Evolutionary conservation across 306 rosid species (phyloP).

Genomic region (Hippophae rhamnoides): DNA sequence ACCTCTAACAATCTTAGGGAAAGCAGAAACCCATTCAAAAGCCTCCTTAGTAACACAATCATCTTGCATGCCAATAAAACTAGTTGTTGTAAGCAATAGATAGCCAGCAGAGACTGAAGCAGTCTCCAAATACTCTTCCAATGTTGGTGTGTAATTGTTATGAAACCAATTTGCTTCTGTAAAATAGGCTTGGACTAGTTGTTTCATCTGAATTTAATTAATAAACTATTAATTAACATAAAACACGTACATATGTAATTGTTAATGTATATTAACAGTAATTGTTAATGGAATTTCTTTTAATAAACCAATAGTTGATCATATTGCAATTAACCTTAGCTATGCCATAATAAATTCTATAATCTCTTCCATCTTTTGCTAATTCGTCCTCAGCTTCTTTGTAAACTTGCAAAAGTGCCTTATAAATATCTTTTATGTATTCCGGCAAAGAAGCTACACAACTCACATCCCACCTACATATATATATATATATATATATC

Average conservation of each 20-base stretch:
- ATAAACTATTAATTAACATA: not conserved
- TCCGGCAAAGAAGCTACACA: constrained; percentile 3
- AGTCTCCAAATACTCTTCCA: constrained; percentile 19
- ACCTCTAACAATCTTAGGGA: no score
- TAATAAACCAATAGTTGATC: no score
- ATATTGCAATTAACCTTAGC: not conserved
- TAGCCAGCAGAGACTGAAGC: not conserved
- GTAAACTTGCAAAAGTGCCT: constrained; percentile 7
- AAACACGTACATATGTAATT: not conserved
- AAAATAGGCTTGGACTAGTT: constrained; percentile 14
- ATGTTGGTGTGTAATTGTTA: constrained; percentile 20
- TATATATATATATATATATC: no score
- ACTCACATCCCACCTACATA: constrained; percentile 11
- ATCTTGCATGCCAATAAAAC: not conserved
- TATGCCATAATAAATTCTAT: constrained; percentile 5
- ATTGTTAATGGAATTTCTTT: no score
- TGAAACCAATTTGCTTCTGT: constrained; percentile 33
- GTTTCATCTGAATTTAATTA: constrained; percentile 12
- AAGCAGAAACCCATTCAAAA: no score
- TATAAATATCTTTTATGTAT: constrained; percentile 12
- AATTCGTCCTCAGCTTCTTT: constrained; percentile 13
- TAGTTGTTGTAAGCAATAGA: not conserved
- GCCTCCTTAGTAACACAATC: no score
- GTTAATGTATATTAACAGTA: no score
- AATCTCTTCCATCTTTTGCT: constrained; percentile 9